Evolutionary conservation across 805 yeast genomes (phyloP).

Genomic region (Yamadazyma tumulicola): DNA sequence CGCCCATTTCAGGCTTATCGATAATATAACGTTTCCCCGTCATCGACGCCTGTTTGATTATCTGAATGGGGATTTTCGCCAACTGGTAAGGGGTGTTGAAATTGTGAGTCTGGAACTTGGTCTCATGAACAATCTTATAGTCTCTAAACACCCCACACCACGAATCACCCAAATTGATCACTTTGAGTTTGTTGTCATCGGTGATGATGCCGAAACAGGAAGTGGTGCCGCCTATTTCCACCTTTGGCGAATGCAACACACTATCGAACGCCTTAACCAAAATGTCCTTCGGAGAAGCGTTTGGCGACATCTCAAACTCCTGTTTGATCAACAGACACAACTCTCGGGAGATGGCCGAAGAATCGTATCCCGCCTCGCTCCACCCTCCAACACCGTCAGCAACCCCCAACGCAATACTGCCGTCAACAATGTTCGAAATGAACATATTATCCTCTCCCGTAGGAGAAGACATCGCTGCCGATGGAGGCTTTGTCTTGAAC

Average conservation of each 20-base stretch:
- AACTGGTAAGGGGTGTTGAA: slow-evolving; percentile 92
- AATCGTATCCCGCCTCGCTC: slow-evolving; percentile 88
- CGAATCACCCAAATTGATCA: slow-evolving; percentile 90
- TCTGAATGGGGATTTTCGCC: slow-evolving; percentile 71
- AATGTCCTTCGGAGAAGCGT: slow-evolving; percentile 26
- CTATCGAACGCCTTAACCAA: slow-evolving; percentile 54
- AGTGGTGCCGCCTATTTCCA: slow-evolving; percentile 90
- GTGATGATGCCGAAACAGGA: slow-evolving; percentile 78
- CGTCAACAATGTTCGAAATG: slow-evolving; percentile 37
- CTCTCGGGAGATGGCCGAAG: slow-evolving; percentile 81
- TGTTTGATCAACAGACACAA: slow-evolving; percentile 56
- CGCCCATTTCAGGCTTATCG: slow-evolving; percentile 69
- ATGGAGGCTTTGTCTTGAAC: slow-evolving; percentile 30
- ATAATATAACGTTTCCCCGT: slow-evolving; percentile 63
- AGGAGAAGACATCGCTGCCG: slow-evolving; percentile 42
- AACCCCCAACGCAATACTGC: slow-evolving; percentile 63
- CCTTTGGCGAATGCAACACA: slow-evolving; percentile 52
- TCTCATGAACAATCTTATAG: slow-evolving; percentile 56
- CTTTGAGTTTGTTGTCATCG: slow-evolving; percentile 51
- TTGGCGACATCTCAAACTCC: slow-evolving; percentile 20
- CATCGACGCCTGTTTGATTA: slow-evolving; percentile 49
- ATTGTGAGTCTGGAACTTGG: slow-evolving; percentile 76
- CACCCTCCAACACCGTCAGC: slow-evolving; percentile 99
- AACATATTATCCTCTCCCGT: slow-evolving; percentile 79
- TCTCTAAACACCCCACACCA: slow-evolving; percentile 86